These are phyloP conservation scores for Brassica rapa DNA, from an alignment of 345 rosid genomes.

Conservation along the genomic window DNA sequence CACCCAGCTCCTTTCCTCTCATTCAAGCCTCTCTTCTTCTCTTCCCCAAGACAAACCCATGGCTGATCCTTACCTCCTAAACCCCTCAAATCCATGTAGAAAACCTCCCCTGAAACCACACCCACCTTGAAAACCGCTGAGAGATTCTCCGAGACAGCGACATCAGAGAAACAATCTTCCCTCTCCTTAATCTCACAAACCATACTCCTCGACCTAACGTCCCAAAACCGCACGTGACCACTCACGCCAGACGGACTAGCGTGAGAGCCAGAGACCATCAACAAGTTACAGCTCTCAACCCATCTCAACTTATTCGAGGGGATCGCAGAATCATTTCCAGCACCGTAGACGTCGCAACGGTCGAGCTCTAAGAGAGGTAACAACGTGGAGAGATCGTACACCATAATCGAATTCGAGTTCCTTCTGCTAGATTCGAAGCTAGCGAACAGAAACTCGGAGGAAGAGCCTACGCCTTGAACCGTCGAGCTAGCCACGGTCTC, in stretches of 20 bases:
- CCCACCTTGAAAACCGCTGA: slow-evolving; percentile 77
- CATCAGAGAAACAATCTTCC: slow-evolving; percentile 82
- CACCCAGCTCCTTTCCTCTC: slow-evolving; percentile 81
- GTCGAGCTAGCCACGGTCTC: slow-evolving; percentile 71
- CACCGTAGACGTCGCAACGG: slow-evolving; percentile 68
- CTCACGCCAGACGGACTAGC: slow-evolving; percentile 74
- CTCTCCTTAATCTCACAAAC: slow-evolving; percentile 80
- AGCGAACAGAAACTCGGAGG: slow-evolving; percentile 57
- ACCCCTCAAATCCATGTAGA: slow-evolving; percentile 62
- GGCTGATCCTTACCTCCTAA: slow-evolving; percentile 46
- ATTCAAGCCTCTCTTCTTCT: slow-evolving; percentile 49
- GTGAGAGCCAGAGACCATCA: slow-evolving; percentile 92
- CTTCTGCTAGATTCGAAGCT: slow-evolving; percentile 93
- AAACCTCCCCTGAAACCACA: slow-evolving; percentile 72
- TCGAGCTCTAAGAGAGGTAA: slow-evolving; percentile 71
- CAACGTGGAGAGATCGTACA: slow-evolving; percentile 66
- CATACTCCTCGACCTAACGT: slow-evolving; percentile 67
- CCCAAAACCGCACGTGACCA: slow-evolving; percentile 80
- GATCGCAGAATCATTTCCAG: slow-evolving; percentile 72
- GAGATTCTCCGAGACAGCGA: slow-evolving; percentile 67
- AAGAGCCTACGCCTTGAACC: slow-evolving; percentile 82
- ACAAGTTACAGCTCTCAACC: slow-evolving; percentile 57
- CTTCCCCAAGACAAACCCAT: slow-evolving; percentile 78
- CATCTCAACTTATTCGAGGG: slow-evolving; percentile 84
- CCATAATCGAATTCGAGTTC: slow-evolving; percentile 82